Evolutionary conservation across 176 grass and related monocot genomes (phyloP).

Genomic region (Alopecurus myosuroides): DNA sequence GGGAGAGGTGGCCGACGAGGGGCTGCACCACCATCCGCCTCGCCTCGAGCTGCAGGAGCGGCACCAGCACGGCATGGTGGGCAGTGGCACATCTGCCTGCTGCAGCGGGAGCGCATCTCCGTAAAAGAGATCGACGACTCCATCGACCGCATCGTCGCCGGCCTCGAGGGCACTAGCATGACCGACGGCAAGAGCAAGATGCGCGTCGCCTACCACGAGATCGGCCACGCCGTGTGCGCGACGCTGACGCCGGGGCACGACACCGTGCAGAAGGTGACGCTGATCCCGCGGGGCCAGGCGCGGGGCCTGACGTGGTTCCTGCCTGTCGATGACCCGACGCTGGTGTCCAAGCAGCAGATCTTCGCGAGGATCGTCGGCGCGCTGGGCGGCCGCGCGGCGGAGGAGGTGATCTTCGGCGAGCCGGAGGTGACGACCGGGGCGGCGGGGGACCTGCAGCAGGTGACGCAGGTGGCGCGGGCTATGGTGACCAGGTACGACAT

Average conservation of each 20-base stretch:
- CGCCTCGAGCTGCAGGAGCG: too few species aligned
- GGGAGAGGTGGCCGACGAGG: too few species aligned
- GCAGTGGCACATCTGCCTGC: too few species aligned
- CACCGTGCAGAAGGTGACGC: constrained; percentile 76
- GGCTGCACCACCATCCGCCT: too few species aligned
- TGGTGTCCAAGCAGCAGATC: constrained; percentile 69
- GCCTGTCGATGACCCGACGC: constrained; percentile 44
- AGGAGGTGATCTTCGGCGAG: constrained; percentile 85
- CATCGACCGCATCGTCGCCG: constrained; percentile 77
- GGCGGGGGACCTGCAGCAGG: constrained; percentile 80
- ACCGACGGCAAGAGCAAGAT: constrained; percentile 76
- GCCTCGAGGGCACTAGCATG: constrained; percentile 76
- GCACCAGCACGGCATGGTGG: too few species aligned
- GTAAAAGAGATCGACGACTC: constrained; percentile 77
- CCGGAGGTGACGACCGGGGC: constrained; percentile 77
- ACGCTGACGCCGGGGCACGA: constrained; percentile 74
- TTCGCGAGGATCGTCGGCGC: constrained; percentile 76
- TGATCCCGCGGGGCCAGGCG: constrained; percentile 70
- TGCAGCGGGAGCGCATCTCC: constrained; percentile 47
- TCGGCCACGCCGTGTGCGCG: constrained; percentile 84
- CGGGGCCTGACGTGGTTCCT: constrained; percentile 82
- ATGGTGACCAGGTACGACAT: constrained; percentile 84
- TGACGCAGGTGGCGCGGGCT: constrained; percentile 66
- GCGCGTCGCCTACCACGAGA: constrained; percentile 84
- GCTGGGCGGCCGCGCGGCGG: constrained; percentile 69